Evolutionary conservation across 2,329 filamentous ascomycete genomes (phyloP), one percentile per base, ranked within the genome.

Genomic region (Knufia petricola): DNA sequence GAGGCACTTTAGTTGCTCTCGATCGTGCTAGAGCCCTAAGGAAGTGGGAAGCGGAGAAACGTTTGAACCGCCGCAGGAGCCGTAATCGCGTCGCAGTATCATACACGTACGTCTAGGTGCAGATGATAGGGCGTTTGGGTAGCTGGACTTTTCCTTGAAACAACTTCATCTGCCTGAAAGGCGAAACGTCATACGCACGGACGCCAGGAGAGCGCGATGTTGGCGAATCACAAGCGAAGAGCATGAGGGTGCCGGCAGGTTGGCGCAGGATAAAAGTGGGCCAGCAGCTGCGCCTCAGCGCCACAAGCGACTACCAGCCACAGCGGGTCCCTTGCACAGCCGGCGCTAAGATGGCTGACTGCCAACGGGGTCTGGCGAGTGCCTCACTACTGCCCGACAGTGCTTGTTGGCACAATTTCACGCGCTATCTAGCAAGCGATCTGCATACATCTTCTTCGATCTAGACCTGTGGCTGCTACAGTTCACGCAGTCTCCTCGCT

Each of bases 81-180:
- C 15, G n/a, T 23, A 28, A n/a, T 10, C 34, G 15, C 3, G 44
- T 47, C 34, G 32, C 44, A 47, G 30, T 19, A 4, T 47, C n/a
- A 37, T 39, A 39, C 32, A 3, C 24, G 24, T 39, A 39, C 32
- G 4, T 28, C 32, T 17, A 24, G 3, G 20, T 19, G n/a, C 44
- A 47, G 31, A 39, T 24, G 44, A 47, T 32, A 47, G 44, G n/a
- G 44, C 32, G 34, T 15, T 19, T 13, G 19, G 15, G 1, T 17
- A 28, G 28, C 24, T 26, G 44, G 28, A 7, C 39, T 47, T 39
- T 37, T 39, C 44, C 44, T 47, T 39, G 34, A 47, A 47, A 39
- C 44, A 8, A n/a, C 20, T 32, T 13, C 20, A 26, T 28, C 28
- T 24, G 8, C 13, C 39, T 15, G 7, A n/a, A 21, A 23, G 39